Conservation (phyloP, 176 grass and related monocot species). For the Echinochloa phyllopogon region DNA sequence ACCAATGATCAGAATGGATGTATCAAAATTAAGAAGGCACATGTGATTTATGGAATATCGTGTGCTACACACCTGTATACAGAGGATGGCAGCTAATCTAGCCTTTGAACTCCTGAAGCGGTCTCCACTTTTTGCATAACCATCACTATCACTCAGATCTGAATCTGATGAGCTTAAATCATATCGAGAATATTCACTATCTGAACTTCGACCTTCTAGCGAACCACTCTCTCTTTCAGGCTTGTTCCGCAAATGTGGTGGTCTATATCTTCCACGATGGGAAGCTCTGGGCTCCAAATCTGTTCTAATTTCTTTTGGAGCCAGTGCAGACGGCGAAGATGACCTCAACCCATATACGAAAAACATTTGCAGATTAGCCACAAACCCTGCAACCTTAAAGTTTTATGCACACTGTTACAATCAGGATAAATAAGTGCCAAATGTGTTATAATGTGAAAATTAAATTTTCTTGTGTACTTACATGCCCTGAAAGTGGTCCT, state of each 20-base stretch:
- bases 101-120: constrained; percentile 82
- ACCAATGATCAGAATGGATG: constrained; percentile 19
- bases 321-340: constrained; percentile 40
- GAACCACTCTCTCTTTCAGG: constrained; percentile 45
- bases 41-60: neutral
- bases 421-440: constrained; percentile 19
- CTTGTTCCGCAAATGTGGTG: constrained; percentile 82
- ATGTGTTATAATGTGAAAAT: constrained; percentile 17
- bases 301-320: constrained; percentile 53
- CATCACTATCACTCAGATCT: constrained; percentile 91
- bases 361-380: constrained; percentile 82
- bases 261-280: constrained; percentile 63
- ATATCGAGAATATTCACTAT: constrained; percentile 72
- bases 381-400: constrained; percentile 89
- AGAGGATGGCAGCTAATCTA: constrained; percentile 81
- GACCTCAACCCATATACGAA: constrained; percentile 81
- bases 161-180: constrained; percentile 91
- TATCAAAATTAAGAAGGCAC: constrained; percentile 26
- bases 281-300: constrained; percentile 38
- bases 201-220: constrained; percentile 60
- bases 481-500: constrained; percentile 84
- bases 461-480: constrained; percentile 53
- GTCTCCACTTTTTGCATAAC: constrained; percentile 66
- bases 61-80: constrained; percentile 72
- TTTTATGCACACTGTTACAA: constrained; percentile 58